Evolutionary conservation across 306 rosid species (phyloP), one percentile per base, ranked within the genome.

Genomic region (Hippophae gyantsensis): DNA sequence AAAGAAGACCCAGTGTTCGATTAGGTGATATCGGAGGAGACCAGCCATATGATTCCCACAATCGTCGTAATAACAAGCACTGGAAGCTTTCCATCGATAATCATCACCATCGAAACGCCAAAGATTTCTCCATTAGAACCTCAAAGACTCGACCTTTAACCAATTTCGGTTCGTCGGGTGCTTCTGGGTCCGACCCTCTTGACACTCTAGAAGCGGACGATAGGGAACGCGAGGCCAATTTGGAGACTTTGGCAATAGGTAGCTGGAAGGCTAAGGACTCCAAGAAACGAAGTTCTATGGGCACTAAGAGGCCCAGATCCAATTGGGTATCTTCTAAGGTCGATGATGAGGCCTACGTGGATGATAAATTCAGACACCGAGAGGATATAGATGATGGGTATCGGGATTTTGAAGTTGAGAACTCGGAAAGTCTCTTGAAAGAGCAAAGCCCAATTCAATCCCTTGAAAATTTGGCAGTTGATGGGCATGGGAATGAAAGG

Each of bases 1-100:
- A 88, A 69, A 65, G 99, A 7, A 72, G 93, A 18, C 99, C 99
- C 1, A 92, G 96, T 58, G 96, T 92, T 57, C 84, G 96, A 57
- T 78, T 92, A 51, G 99, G 96, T 46, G 96, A 92, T 65, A 87
- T 92, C 80, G 99, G 89, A n/a, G 86, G 86, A 45, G 96, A 87
- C 82, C 95, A 76, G 64, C 81, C 83, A 43, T 85, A 81, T 69
- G 96, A 92, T 49, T 74, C 93, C 55, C 83, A 80, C 14, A 58
- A 61, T 13, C 96, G 96, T 13, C 95, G 95, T 40, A 61, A 64
- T 64, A 25, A 65, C 26, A 92, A 85, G 78, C 84, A 72, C 0
- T 92, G 95, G 97, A 84, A 79, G 78, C 67, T 78, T 2, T 42
- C 76, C 18, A 48, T 76, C 61, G 90, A 80, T 26, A 69, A 58